These are phyloP conservation scores for Rhizopus stolonifer DNA, from an alignment of 371 early-diverging fungal species.

Conservation along the genomic window DNA sequence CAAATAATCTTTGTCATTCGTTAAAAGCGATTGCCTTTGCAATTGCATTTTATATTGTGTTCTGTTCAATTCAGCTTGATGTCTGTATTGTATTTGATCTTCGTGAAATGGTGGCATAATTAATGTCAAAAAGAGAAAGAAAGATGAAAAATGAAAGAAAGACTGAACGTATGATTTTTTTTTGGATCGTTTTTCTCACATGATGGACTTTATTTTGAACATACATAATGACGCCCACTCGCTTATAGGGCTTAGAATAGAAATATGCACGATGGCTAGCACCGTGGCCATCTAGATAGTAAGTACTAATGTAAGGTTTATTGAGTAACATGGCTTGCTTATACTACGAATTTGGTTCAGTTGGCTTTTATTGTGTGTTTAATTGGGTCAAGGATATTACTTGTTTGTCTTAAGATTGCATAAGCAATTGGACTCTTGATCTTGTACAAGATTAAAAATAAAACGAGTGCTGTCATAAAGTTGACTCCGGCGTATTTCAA, in stretches of 20 bases:
- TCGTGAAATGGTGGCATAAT: constrained; percentile 15
- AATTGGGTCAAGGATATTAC: constrained; percentile 17
- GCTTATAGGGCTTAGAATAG: too few relatives aligned
- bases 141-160: neutral
- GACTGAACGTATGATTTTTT: constrained; percentile 1
- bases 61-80: constrained; percentile 19
- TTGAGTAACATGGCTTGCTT: too few relatives aligned
- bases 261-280: too few relatives aligned
- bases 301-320: too few relatives aligned
- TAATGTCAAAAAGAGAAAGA: too few relatives aligned
- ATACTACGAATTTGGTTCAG: too few relatives aligned
- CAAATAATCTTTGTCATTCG: constrained; percentile 51
- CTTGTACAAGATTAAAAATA: constrained; percentile 37
- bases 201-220: neutral
- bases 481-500: constrained; percentile 41
- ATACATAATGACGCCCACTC: neutral
- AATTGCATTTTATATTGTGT: constrained; percentile 55
- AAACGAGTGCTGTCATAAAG: constrained; percentile 29
- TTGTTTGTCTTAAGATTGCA: constrained; percentile 27
- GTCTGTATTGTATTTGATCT: constrained; percentile 4
- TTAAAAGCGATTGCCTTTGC: constrained; percentile 49
- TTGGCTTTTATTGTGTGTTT: constrained; percentile 11
- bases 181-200: neutral
- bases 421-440: constrained; percentile 37
- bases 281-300: too few relatives aligned